Conservation (phyloP, 106 monocot species). For the Platanthera zijinensis region DNA sequence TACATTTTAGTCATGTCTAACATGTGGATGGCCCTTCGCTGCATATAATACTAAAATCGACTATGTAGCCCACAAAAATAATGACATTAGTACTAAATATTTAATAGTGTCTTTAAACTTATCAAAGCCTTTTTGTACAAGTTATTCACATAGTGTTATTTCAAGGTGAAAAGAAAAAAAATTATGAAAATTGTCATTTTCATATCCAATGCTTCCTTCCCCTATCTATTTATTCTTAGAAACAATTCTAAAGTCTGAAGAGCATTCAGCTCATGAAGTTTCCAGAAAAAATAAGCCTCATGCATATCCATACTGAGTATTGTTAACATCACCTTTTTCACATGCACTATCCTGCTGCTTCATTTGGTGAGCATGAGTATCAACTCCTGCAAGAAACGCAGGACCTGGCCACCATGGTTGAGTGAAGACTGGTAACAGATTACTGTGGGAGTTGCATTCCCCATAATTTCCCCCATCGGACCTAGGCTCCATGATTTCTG, state of each 20-base stretch:
- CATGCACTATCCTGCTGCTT: not conserved
- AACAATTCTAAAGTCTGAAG: not conserved
- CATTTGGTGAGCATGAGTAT: not conserved
- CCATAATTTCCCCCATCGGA: not conserved
- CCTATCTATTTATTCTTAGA: not conserved
- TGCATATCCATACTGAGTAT: slow-evolving; percentile 4
- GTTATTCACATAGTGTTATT: not conserved
- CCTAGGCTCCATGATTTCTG: not conserved
- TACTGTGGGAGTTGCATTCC: not conserved
- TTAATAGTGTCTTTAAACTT: not conserved
- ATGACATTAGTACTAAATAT: not conserved
- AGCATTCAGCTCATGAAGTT: not conserved
- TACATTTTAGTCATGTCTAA: not conserved
- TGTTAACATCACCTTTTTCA: not conserved
- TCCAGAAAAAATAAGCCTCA: not conserved
- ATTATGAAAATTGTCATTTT: not conserved
- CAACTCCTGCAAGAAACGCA: not conserved
- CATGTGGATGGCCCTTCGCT: not conserved
- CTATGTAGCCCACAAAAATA: not conserved
- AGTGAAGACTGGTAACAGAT: not conserved
- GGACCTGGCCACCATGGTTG: slow-evolving; percentile 2
- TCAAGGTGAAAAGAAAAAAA: not conserved
- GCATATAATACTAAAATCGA: not conserved
- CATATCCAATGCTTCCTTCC: not conserved
- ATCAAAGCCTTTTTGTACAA: not conserved